Evolutionary conservation across 116 monocot genomes (phyloP), one percentile per base, ranked within the genome.

Genomic region (Posidonia oceanica): DNA sequence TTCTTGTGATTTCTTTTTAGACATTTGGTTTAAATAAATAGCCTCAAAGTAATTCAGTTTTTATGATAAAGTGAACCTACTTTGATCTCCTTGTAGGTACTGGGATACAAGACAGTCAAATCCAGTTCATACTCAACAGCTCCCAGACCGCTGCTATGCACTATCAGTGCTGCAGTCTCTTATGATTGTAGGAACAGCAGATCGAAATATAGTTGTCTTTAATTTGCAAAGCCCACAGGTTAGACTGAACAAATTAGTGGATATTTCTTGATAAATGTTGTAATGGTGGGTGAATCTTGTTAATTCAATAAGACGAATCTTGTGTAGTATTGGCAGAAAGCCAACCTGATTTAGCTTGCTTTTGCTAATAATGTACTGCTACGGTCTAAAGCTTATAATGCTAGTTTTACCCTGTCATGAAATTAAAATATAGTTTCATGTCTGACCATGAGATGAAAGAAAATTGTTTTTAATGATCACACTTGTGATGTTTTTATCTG

Each of bases 161-260:
- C 62, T 96, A 52, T 74, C 96, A 62, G 83, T 89, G 59, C 66
- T 68, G 23, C 80, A 91, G 66, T 91, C 96, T 13, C 78, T 96
- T 48, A 96, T 96, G 96, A 87, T 89, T 66, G 87, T 91, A 69
- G 96, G 85, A n/a, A 96, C 91, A 39, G 89, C 96, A 17, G 96
- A 96, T 69, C 75, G 91, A 57, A 85, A 96, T 71, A 60, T 96
- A 37, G 71, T 91, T 52, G 81, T 96, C 54, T 96, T 77, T 82
- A 89, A 91, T 66, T 76, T 96, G 81, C 91, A 85, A 73, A 91
- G 80, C 17, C 96, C 89, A 60, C 91, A 96, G 88, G 96, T 69
- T 64, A 7, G 17, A 39, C 17, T 39, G 17, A 14, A 64, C 15
- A 39, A 14, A 61, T 61, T 61, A 1, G 22, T 61, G 61, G 61